Base-by-base conservation (phyloP, 495 filamentous ascomycete species). In the Rhizodiscina lignyota region DNA sequence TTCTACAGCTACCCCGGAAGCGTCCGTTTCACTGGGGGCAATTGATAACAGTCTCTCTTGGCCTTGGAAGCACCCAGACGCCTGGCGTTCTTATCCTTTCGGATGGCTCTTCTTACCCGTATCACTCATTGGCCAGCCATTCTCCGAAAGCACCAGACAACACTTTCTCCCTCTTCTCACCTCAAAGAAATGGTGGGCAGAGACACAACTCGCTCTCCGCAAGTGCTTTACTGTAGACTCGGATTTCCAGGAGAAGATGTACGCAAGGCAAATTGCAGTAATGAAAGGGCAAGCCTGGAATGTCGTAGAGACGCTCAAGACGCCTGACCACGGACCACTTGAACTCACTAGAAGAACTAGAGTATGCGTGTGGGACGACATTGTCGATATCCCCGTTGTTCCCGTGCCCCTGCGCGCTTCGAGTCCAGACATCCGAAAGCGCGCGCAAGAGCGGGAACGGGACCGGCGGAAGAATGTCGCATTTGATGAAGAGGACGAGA, bases 211-310 rank as follows among this genome's bases (percentile, higher is more conserved):
- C 39, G 76, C 79, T 18, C 61, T 97, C 23, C 76, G 87, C 8
- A 64, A 70, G 29, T 70, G 92, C 17, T 97, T 97, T 48, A 74
- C 78, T 42, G 73, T 87, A 51, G 89, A 97, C 51, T 71, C 81
- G 0, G 89, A 96, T 55, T 97, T 97, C 53, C 82, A 96, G 48
- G 89, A 97, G 58, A 75, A 79, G 55, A 97, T 97, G 89, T 97
- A 91, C 56, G 83, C 83, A 13, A 68, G 79, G 35, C 89, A 97
- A 49, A 93, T 96, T 32, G 87, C 91, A 1, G 89, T 97, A 27
- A 89, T 97, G 81, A 97, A 97, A 60, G 89, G 89, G 3, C 89
- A 97, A 49, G 89, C 91, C 5, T 97, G 86, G 82, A 97, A 97
- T 55, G 89, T 97, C 2, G 85, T 97, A 5, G 89, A 97, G 60